These are phyloP conservation scores for Colletotrichum costaricense DNA, from an alignment of 2,329 filamentous ascomycete genomes.

Conservation along the genomic window DNA sequence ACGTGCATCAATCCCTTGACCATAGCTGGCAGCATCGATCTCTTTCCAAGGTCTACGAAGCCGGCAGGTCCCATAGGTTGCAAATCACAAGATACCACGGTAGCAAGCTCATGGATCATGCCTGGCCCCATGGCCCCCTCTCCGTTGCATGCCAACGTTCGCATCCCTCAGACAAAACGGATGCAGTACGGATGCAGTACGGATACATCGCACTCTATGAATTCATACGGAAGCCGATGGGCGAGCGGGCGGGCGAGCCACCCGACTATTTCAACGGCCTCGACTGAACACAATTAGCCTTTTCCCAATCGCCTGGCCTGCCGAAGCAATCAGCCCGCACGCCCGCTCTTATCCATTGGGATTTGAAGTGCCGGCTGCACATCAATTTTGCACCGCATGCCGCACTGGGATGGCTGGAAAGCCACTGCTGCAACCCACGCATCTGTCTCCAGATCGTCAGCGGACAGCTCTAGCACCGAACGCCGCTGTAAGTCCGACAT, in stretches of 20 bases:
- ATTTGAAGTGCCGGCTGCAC: constrained; percentile 6
- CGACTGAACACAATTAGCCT: background rate
- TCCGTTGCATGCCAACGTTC: background rate
- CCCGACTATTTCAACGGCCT: background rate
- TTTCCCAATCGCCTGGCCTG: constrained; percentile 11
- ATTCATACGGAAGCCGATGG: background rate
- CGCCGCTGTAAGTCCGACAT: constrained; percentile 7
- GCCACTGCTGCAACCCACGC: constrained; percentile 3
- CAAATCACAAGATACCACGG: background rate
- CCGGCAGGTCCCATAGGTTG: background rate
- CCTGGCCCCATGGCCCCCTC: background rate
- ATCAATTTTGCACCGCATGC: constrained; percentile 5
- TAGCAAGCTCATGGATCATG: background rate
- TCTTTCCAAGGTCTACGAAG: background rate
- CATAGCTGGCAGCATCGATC: background rate
- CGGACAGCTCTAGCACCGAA: constrained; percentile 26
- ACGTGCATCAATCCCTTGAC: background rate
- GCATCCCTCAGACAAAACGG: background rate
- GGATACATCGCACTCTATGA: too few relatives aligned
- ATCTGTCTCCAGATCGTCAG: constrained; percentile 9
- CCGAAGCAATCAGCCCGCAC: constrained; percentile 1
- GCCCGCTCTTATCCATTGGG: background rate
- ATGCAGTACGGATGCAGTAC: too few relatives aligned
- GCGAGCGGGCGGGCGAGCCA: background rate
- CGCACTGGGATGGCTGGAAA: background rate